Evolutionary conservation across 352 stramenopile species (phyloP), one percentile per base, ranked within the genome.

Genomic region (Phytophthora capsici): DNA sequence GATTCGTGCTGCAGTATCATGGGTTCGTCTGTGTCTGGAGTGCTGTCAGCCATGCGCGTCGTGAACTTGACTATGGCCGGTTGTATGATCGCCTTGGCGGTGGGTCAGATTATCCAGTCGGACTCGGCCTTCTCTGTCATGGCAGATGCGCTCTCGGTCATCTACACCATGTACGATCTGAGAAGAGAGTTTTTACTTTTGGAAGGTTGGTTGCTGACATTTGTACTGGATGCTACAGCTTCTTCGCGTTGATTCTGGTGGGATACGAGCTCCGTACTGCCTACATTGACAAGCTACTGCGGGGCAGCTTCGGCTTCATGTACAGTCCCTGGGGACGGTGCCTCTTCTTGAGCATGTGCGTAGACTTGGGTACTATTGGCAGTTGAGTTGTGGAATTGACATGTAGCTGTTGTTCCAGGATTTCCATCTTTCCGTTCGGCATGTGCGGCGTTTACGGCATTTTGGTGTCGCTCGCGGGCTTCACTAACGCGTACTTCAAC

Each of bases 401-500:
- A 63, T 37, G 32, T 44, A 14, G 50, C 2, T 43, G 26, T 40
- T 58, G 10, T 1, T 32, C 4, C 47, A 93, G 84, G 85, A 94
- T 94, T 52, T 96, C 88, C 20, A 95, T 96, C 66, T 96, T 96
- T 67, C 85, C 88, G 32, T 85, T 96, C 47, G 88, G 88, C 55
- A 94, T 94, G 85, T 86, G 90, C 38, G 80, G 82, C 41, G 36
- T 89, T 22, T 94, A 96, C 70, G 88, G 88, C 43, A 72, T 93
- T 49, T 67, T 95, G 10, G 80, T 94, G 57, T 90, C 86, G 54
- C 69, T 96, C 22, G 36, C 71, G 34, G 88, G 86, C 23, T 96
- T 95, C 46, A 58, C 78, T 44, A 94, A 96, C 59, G 86, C 85
- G n/a, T 94, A 94, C 73, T 94, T 96, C 63, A 96, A 95, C 74